Evolutionary conservation across 441 rosid species (phyloP).

Genomic region (Sinapis alba): DNA sequence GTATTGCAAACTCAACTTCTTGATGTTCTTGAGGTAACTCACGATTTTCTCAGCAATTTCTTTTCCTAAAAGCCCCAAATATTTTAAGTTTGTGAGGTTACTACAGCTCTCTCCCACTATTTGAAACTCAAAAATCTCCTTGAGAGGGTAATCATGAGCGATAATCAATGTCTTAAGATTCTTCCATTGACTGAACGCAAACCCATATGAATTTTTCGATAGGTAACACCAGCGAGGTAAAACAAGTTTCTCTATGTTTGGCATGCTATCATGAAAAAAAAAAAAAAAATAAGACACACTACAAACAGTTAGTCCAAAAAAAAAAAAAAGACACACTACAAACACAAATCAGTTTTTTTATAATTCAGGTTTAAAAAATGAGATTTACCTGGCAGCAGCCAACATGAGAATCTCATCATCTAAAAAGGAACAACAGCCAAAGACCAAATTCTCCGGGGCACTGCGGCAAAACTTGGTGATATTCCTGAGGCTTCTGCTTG

Average conservation of each 20-base stretch:
- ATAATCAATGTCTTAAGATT: constrained; percentile 24
- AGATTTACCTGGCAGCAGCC: constrained; percentile 24
- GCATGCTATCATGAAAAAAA: constrained; percentile 8
- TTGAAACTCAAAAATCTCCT: background rate
- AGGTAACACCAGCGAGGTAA: constrained; percentile 2
- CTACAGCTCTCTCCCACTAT: constrained; percentile 12
- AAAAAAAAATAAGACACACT: background rate
- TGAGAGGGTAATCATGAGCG: background rate
- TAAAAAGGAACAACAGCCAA: background rate
- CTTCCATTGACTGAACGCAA: constrained; percentile 22
- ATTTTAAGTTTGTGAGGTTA: constrained; percentile 25
- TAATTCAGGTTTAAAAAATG: background rate
- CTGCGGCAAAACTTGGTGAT: constrained; percentile 15
- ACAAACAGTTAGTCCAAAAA: background rate
- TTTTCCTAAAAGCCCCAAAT: background rate
- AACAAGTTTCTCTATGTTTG: constrained; percentile 25
- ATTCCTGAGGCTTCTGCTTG: background rate
- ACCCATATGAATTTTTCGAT: background rate
- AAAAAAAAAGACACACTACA: background rate
- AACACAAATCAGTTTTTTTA: background rate
- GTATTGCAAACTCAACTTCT: constrained; percentile 25
- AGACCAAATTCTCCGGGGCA: constrained; percentile 16
- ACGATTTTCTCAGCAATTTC: background rate
- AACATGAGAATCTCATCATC: background rate
- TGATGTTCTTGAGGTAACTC: background rate